Evolutionary conservation across 2,329 filamentous ascomycete genomes (phyloP).

Genomic region (Monosporascus sp.): DNA sequence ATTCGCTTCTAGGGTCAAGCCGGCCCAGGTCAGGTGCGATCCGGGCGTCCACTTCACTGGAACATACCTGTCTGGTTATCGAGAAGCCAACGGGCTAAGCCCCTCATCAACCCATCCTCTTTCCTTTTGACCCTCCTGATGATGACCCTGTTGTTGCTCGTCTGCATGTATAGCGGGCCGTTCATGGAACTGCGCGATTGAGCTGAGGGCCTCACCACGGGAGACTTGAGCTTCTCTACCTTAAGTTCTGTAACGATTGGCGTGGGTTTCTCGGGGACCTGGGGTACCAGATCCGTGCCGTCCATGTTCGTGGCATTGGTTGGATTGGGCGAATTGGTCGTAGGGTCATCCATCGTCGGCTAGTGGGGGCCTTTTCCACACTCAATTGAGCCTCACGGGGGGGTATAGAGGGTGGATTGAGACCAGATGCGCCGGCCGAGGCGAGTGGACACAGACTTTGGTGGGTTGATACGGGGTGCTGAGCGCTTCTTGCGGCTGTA

Average conservation of each 20-base stretch:
- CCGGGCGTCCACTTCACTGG: not conserved
- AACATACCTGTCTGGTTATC: slow-evolving; percentile 74
- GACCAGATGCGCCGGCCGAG: not conserved
- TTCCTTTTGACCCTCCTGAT: slow-evolving; percentile 55
- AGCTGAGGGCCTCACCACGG: slow-evolving; percentile 24
- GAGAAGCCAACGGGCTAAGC: slow-evolving; percentile 64
- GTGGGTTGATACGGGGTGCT: not conserved
- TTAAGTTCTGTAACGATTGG: slow-evolving; percentile 6
- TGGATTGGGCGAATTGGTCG: not conserved
- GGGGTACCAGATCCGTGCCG: not conserved
- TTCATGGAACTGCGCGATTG: slow-evolving; percentile 40
- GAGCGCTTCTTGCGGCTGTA: not conserved
- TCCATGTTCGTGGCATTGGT: not conserved
- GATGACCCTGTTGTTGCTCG: slow-evolving; percentile 46
- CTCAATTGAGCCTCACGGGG: not conserved
- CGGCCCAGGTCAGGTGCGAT: not conserved
- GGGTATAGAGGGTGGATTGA: not conserved
- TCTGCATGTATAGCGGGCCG: slow-evolving; percentile 54
- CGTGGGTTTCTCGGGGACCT: not conserved
- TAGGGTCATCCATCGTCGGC: not conserved
- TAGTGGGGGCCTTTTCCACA: not conserved
- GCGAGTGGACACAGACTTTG: not conserved
- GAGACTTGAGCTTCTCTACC: slow-evolving; percentile 23
- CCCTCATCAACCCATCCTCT: slow-evolving; percentile 56
- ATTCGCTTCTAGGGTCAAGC: not conserved